Base-by-base conservation (phyloP, 140 eudicot genomes). In the Flaveria floridana region DNA sequence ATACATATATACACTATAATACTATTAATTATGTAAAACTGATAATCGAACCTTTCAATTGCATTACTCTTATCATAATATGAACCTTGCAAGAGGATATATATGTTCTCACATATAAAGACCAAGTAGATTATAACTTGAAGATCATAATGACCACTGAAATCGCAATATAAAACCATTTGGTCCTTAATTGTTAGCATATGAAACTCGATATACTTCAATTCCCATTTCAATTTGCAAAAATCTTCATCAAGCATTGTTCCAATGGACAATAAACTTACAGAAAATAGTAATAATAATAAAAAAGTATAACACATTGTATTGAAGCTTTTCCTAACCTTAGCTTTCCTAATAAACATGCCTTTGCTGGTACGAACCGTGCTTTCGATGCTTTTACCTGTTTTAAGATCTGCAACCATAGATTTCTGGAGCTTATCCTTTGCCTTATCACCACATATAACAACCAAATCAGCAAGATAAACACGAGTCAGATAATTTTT, bases 281-380 rank as follows among this genome's bases (percentile, higher is more conserved):
- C 14, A 13, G 6, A 48, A 48, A 47, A 48, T 47, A 47, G 16
- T 47, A 47, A 0, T 10, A 48, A 12, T 13, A 52, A n/a, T n/a
- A 52, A n/a, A 16, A 52, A 28, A 3, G 34, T 28, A 30, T 30
- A 30, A 30, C 6, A 6, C 8, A n/a, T n/a, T 52, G 59, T 28
- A 4, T 20, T 14, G 59, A 71, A 61, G 69, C 68, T 39, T 46
- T 70, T 7, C 62, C 87, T 30, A 39, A 90, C 98, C 94, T 93
- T 89, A 44, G 73, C 77, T 73, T 93, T 90, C 41, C 19, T 64
- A 25, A 90, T 86, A 80, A 93, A 93, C 98, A 88, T 90, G 82
- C 98, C 98, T 1, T 96, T 86, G 83, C 98, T 93, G 10, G 98
- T 93, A 41, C 98, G 84, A 42, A 86, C 91, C 41, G 76, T 88